Base-by-base conservation (phyloP, 768 basidiomycete species). In the Nevesoporus exiguus region DNA sequence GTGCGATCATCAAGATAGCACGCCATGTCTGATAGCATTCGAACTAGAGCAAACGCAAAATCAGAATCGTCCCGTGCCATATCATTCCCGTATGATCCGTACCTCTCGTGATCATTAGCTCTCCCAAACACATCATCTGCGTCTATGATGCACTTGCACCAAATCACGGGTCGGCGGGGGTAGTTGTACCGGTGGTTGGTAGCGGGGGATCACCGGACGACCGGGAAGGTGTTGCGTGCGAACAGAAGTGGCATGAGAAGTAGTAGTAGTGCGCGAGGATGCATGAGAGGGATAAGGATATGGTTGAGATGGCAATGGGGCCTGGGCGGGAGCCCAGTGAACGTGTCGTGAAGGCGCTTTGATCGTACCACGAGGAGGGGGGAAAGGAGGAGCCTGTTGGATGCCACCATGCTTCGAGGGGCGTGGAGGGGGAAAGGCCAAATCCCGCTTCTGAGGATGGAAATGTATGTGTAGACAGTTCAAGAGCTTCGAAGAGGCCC, bases 251-350 rank as follows among this genome's bases (percentile, higher is more conserved):
- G 46, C 29, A n/a, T 45, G 47, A 5, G 62, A 56, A 19, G 66
- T 47, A 0, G 49, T 33, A n/a, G 47, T 40, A 22, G 48, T 50
- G 19, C 37, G 52, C 11, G 61, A 58, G 13, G 63, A 56, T 7
- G n/a, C 1, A 21, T 58, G 47, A 2, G 65, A 63, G 0, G 66
- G 65, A 36, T 66, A 68, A 43, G 65, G 66, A 17, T 68, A 68
- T 13, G 66, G 61, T 9, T 63, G 61, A 6, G 54, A 19, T 7
- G 66, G 66, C 0, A 63, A 51, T 9, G 64, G 56, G 1, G 64
- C 66, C 48, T 67, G 66, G n/a, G 66, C 64, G 22, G 66, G 66
- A 1, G 62, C 66, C 66, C 66, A 67, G 53, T 67, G 66, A 5
- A 67, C 66, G 46, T 64, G 66, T 30, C 66, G 51, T 33, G 64